Percentiles rank a stretch among this genome's conserved stretches.
Conservation (phyloP, 2,329 filamentous ascomycete species). For the Zymoseptoria passerinii region DNA sequence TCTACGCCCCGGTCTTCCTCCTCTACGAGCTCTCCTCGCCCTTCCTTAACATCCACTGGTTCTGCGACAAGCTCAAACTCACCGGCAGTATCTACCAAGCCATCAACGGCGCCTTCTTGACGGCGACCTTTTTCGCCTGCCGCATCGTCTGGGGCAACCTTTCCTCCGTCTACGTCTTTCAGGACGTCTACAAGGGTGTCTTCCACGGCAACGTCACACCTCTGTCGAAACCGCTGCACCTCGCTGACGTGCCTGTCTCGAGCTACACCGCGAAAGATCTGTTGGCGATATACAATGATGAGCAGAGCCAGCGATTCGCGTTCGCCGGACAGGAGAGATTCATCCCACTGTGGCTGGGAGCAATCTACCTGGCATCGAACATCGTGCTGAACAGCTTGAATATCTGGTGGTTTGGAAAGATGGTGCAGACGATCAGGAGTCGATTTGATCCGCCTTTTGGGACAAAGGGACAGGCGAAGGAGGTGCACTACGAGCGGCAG, state of each 20-base stretch:
- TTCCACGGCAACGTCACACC: slow-evolving; percentile 10
- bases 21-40: slow-evolving; percentile 81
- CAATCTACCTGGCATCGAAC: slow-evolving; percentile 61
- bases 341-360: slow-evolving; percentile 62
- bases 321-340: slow-evolving; percentile 21
- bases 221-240: not conserved
- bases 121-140: slow-evolving; percentile 66
- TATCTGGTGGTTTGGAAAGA: slow-evolving; percentile 80
- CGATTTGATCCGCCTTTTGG: slow-evolving; percentile 55
- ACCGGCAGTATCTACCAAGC: slow-evolving; percentile 67
- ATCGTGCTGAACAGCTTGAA: slow-evolving; percentile 67
- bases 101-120: slow-evolving; percentile 66
- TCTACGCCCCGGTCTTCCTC: slow-evolving; percentile 72
- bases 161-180: slow-evolving; percentile 56
- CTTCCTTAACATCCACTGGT: slow-evolving; percentile 86
- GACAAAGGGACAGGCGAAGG: slow-evolving; percentile 31
- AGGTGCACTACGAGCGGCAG: slow-evolving; percentile 19
- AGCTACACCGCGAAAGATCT: slow-evolving; percentile 13
- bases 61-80: slow-evolving; percentile 77
- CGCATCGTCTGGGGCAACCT: slow-evolving; percentile 72
- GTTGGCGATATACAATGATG: slow-evolving; percentile 17
- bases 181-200: slow-evolving; percentile 54
- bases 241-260: slow-evolving; percentile 27
- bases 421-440: slow-evolving; percentile 71
- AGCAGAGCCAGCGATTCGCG: slow-evolving; percentile 20